Conservation (phyloP, 768 basidiomycete genomes). For the Grammothele lineata region DNA sequence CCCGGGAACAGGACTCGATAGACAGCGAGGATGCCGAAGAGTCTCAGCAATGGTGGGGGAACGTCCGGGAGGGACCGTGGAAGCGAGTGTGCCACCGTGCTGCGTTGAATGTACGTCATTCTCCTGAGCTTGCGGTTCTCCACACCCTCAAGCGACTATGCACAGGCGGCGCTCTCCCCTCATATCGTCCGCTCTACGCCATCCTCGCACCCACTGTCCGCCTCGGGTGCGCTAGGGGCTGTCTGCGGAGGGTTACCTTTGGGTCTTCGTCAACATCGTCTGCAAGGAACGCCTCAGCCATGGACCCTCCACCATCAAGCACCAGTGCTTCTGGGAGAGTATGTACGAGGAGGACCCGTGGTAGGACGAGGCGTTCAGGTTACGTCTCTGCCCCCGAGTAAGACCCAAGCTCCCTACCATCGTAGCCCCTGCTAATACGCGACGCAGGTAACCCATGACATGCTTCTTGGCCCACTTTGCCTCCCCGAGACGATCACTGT, state of each 20-base stretch:
- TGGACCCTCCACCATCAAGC: constrained; percentile 29
- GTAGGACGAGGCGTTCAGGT: constrained; percentile 55
- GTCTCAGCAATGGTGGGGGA: constrained; percentile 55
- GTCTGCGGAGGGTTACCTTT: constrained; percentile 92
- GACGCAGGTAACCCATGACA: constrained; percentile 62
- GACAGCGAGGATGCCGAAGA: constrained; percentile 32
- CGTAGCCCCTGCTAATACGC: neutral
- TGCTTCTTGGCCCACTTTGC: constrained; percentile 95
- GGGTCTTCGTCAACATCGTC: constrained; percentile 81
- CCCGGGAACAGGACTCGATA: constrained; percentile 41
- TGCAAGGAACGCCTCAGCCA: constrained; percentile 68
- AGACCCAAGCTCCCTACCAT: constrained; percentile 22
- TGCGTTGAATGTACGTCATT: constrained; percentile 64
- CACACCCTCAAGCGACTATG: neutral
- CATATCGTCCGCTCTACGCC: constrained; percentile 86
- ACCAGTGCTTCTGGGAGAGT: constrained; percentile 79
- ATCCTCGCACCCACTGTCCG: constrained; percentile 74
- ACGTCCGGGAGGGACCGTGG: constrained; percentile 77
- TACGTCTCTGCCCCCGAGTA: constrained; percentile 55
- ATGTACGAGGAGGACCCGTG: constrained; percentile 47
- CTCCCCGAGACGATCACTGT: constrained; percentile 81
- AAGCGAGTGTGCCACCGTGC: constrained; percentile 79
- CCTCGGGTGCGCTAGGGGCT: constrained; percentile 58
- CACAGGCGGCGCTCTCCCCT: constrained; percentile 51
- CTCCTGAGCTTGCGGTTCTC: neutral